Evolutionary conservation across 306 rosid species (phyloP), one percentile per base, ranked within the genome.

Genomic region (Vigna reflexopilosa): DNA sequence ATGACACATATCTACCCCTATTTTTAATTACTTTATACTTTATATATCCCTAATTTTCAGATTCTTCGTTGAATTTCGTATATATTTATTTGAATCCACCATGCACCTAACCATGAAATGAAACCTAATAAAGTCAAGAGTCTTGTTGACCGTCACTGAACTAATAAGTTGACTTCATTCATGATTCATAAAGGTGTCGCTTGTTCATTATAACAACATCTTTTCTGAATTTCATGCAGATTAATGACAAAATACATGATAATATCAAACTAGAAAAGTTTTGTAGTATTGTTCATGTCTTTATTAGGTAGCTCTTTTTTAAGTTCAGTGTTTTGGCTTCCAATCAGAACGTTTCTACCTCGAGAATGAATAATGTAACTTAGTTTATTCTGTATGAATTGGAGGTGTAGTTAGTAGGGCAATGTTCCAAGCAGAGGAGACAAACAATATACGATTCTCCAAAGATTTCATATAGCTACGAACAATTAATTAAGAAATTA

Each of bases 271-370:
- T 24, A 22, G 38, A 67, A 63, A 22, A 56, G 59, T 47, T 75
- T 57, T 75, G 76, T 57, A 47, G 17, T 16, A 20, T 57, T 74
- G 65, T 19, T 67, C 7, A 57, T 57, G 76, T 74, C 47, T 67
- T 28, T 36, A 59, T 74, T 4, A 42, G 7, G 28, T 10, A 32
- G 26, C 14, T 44, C 67, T 42, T 14, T 55, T 19, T 16, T 56
- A 22, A 2, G 6, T 57, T 9, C 17, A 3, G 4, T 44, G 55
- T 26, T 17, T 72, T 72, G 64, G 7, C 15, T 32, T 28, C 52
- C 70, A 80, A 54, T 42, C 59, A 42, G 20, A 73, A 59, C 50
- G 15, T 54, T 54, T 77, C 65, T 28, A n/a, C 30, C 73, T 36
- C 54, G 51, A 8, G 45, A 7, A 36, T 36, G 28, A 26, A 26